Conservation (phyloP, 2,329 filamentous ascomycete genomes). For the Kalaharituber pfeilii region DNA sequence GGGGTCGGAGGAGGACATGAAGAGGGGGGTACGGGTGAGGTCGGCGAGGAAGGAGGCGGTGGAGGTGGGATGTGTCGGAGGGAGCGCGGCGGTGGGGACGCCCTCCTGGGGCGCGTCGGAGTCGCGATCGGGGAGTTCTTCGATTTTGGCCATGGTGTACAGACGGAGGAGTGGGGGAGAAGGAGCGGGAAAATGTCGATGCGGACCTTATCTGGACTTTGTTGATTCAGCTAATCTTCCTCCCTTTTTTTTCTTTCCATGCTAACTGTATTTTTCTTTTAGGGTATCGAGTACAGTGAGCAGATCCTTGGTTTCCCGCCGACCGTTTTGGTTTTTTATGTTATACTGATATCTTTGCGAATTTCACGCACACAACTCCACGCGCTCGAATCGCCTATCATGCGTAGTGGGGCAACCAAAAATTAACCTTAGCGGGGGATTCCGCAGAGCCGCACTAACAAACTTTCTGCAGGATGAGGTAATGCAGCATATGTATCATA, state of each 20-base stretch:
- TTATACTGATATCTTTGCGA: not conserved
- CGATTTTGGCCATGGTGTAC: constrained; percentile 13
- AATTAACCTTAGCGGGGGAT: no score
- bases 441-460: no score
- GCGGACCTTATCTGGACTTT: constrained; percentile 25
- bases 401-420: not conserved
- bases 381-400: not conserved
- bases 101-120: not conserved
- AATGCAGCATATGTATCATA: no score
- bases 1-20: constrained; percentile 79
- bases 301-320: not conserved
- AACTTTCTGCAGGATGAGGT: no score
- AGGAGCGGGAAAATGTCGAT: constrained; percentile 47
- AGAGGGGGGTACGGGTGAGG: constrained; percentile 60
- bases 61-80: constrained; percentile 41
- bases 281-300: not conserved
- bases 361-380: not conserved
- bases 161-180: no score
- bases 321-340: not conserved
- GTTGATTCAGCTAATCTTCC: not conserved
- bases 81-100: constrained; percentile 30
- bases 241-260: not conserved
- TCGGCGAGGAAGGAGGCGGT: constrained; percentile 45
- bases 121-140: constrained; percentile 9
- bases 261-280: not conserved